Conservation (phyloP, 2,329 filamentous ascomycete species). For the Reticulascus tulasneorum region DNA sequence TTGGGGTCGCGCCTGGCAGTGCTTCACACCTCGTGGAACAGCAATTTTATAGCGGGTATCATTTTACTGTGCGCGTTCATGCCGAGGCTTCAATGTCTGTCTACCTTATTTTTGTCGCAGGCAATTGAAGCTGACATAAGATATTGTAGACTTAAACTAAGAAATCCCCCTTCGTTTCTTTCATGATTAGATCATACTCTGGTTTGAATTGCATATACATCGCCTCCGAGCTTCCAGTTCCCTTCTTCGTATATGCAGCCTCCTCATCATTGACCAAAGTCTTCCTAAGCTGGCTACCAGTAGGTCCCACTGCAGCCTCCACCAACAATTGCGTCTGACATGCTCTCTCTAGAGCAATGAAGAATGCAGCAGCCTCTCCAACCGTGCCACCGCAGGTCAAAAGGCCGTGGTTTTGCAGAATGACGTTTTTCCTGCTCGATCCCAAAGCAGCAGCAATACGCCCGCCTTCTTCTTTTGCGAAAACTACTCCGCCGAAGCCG, state of each 20-base stretch:
- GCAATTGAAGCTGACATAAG: no score
- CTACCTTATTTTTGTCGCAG: no score
- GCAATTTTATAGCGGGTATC: no score
- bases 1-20: no score
- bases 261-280: slow-evolving; percentile 36
- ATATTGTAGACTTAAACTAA: slow-evolving; percentile 18
- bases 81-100: no score
- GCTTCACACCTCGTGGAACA: no score
- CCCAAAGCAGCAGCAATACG: slow-evolving; percentile 60
- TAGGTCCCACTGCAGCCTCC: slow-evolving; percentile 49
- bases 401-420: slow-evolving; percentile 67
- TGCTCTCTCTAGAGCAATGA: slow-evolving; percentile 61
- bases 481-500: slow-evolving; percentile 43
- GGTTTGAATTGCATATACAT: slow-evolving; percentile 32
- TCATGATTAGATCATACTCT: slow-evolving; percentile 25
- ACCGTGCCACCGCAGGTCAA: slow-evolving; percentile 65
- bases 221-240: slow-evolving; percentile 19
- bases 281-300: slow-evolving; percentile 24
- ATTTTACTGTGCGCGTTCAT: no score
- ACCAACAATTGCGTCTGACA: slow-evolving; percentile 64
- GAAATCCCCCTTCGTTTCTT: slow-evolving; percentile 26
- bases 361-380: slow-evolving; percentile 67
- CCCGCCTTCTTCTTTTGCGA: slow-evolving; percentile 60
- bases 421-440: slow-evolving; percentile 50
- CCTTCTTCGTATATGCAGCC: slow-evolving; percentile 27